Base-by-base conservation (phyloP, 2,329 filamentous ascomycete genomes). In the Capronia coronata region DNA sequence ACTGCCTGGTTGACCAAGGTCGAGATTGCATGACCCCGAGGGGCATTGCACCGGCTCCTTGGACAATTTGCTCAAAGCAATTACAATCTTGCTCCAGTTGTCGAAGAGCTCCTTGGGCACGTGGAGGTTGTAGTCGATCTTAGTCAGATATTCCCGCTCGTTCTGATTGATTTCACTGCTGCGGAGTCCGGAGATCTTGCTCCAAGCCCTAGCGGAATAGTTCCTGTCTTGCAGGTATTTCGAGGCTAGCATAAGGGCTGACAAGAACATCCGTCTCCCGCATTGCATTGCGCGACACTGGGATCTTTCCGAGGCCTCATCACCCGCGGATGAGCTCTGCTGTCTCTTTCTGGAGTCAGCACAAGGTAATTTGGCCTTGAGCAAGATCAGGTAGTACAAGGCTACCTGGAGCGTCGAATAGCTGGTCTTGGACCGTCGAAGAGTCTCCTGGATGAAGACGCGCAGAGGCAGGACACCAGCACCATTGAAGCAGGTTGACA, bases 151-250 rank as follows among this genome's bases (percentile, higher is more conserved):
- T 14, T 87, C 83, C 67, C 94, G 84, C 71, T 98, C 93, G 67
- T 97, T 97, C 64, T 89, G 85, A 70, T 97, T 97, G 69, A 98
- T 97, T 71, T 98, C 93, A 49, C 80, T 75, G 2, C 89, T 90
- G 65, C 87, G 88, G 49, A 98, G 75, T n/a, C 93, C 93, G 14
- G 93, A 97, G 61, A 98, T 98, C 75, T 95, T 97, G 69, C 91
- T 97, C 93, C 93, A 98, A 35, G 93, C 93, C 48, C 91, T 84
- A 42, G 93, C 89, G 11, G 93, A 97, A 70, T 94, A 98, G 71
- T 97, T 98, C 60, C 91, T 84, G 67, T 98, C 93, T 69, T 98
- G 93, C 40, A 98, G 75, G 66, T 97, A 98, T 73, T 98, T 98
- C 29, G 93, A 97, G 1, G 93, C 93, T 49, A 98, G 76, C 59